phyloP scores from a whole-genome alignment of 495 filamentous ascomycete genomes.

The Podospora conica region DNA sequence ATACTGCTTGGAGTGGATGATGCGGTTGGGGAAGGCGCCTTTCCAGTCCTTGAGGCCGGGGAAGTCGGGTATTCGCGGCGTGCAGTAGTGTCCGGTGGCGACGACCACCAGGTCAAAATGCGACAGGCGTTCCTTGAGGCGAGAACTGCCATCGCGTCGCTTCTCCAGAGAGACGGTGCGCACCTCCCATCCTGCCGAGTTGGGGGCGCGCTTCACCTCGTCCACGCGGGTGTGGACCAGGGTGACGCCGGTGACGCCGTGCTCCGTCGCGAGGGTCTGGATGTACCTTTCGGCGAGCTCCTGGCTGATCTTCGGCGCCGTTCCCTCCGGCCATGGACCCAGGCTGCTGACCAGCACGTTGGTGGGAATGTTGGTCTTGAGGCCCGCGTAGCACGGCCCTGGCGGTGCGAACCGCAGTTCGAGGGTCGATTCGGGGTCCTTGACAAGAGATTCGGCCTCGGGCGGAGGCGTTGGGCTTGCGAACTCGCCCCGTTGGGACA shows the following conservation, averaged over 20 bases:
- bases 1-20: slow-evolving; percentile 59
- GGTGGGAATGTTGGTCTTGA: slow-evolving; percentile 62
- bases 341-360: slow-evolving; percentile 52
- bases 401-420: slow-evolving; percentile 31
- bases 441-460: background rate
- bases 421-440: background rate
- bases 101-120: slow-evolving; percentile 53
- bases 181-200: slow-evolving; percentile 46
- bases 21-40: slow-evolving; percentile 39
- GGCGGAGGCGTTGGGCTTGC: slow-evolving; percentile 16
- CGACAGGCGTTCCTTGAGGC: slow-evolving; percentile 22
- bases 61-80: slow-evolving; percentile 51
- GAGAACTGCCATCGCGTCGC: slow-evolving; percentile 8
- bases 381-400: slow-evolving; percentile 50
- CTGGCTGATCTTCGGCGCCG: slow-evolving; percentile 51
- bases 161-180: slow-evolving; percentile 34
- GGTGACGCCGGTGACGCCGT: slow-evolving; percentile 44
- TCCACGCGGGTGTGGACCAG: slow-evolving; percentile 54
- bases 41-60: slow-evolving; percentile 50
- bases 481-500: slow-evolving; percentile 17
- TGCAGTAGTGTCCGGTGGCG: slow-evolving; percentile 54
- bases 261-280: slow-evolving; percentile 45
- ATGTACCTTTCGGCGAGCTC: slow-evolving; percentile 52
- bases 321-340: slow-evolving; percentile 55
- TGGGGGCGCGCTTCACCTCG: slow-evolving; percentile 39